A percentile compares a stretch with the other conserved stretches of the same genome.
Evolutionary conservation across 2,329 filamentous ascomycete species (phyloP).

Genomic region (Fusarium udum): DNA sequence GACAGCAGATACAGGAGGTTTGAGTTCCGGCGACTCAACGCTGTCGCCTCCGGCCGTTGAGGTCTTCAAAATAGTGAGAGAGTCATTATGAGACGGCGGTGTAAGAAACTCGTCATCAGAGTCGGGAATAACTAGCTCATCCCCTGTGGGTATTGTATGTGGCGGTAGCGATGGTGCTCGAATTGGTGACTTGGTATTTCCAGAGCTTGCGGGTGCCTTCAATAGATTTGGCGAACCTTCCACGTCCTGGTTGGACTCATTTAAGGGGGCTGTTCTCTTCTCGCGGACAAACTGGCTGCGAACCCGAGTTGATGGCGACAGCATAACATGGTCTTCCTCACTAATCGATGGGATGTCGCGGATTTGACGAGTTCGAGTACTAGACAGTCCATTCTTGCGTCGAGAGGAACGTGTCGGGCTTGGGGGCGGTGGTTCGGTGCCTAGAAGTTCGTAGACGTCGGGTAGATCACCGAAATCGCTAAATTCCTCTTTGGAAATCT

Average conservation of each 20-base stretch:
- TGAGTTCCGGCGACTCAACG: not conserved
- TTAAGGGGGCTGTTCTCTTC: not conserved
- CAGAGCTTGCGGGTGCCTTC: constrained; percentile 15
- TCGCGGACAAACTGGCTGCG: constrained; percentile 23
- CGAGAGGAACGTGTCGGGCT: constrained; percentile 46
- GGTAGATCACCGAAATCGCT: constrained; percentile 59
- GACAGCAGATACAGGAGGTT: not conserved
- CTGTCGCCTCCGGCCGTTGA: not conserved
- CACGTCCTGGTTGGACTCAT: not conserved
- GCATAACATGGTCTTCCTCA: constrained; percentile 31
- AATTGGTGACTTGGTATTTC: not conserved
- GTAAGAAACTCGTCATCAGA: constrained; percentile 66
- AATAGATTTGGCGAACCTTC: constrained; percentile 13
- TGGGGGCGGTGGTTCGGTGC: constrained; percentile 50
- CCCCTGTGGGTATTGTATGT: not conserved
- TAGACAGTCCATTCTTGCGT: constrained; percentile 32
- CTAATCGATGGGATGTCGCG: constrained; percentile 30
- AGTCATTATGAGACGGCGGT: constrained; percentile 42
- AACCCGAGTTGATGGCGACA: constrained; percentile 43
- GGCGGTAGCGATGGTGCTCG: not conserved
- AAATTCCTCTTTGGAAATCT: constrained; percentile 53
- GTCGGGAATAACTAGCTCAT: constrained; percentile 60
- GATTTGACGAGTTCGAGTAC: constrained; percentile 29
- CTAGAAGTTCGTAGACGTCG: constrained; percentile 62
- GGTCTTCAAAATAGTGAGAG: constrained; percentile 15